A percentile compares a stretch with the other conserved stretches of the same genome.
Conservation (phyloP, 768 basidiomycete genomes). For the Phlebiopsis flavidoalba region DNA sequence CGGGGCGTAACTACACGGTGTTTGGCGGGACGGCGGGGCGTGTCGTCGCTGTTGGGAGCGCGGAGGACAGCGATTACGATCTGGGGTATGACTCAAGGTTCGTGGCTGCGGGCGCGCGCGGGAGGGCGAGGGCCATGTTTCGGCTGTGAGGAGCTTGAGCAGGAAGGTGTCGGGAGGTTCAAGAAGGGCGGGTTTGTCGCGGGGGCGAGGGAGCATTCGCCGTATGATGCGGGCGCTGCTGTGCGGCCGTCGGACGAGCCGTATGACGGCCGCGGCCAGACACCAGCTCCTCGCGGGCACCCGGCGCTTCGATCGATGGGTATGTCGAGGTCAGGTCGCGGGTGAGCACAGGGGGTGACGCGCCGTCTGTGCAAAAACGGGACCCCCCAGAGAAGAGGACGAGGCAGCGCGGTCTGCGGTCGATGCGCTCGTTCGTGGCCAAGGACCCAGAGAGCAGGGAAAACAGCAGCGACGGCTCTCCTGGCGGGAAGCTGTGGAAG, state of each 20-base stretch:
- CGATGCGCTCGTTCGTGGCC: slow-evolving; percentile 9
- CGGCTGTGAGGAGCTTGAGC: slow-evolving; percentile 22
- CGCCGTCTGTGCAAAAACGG: slow-evolving; percentile 6
- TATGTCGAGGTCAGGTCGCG: slow-evolving; percentile 7
- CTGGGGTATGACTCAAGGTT: slow-evolving; percentile 6
- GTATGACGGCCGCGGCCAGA: slow-evolving; percentile 12
- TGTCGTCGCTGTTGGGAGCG: slow-evolving; percentile 39
- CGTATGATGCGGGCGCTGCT: background rate
- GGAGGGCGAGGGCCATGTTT: background rate
- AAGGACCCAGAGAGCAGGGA: slow-evolving; percentile 17
- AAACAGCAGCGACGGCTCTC: slow-evolving; percentile 23
- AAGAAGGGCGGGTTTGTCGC: slow-evolving; percentile 17
- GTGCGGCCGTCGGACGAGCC: slow-evolving; percentile 15
- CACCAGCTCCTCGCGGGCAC: background rate
- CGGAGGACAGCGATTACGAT: slow-evolving; percentile 33
- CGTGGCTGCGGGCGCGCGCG: background rate
- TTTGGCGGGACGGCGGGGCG: slow-evolving; percentile 43
- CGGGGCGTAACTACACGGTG: slow-evolving; percentile 54
- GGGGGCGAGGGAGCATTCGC: slow-evolving; percentile 1
- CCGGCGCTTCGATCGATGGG: slow-evolving; percentile 10
- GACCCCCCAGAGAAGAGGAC: background rate
- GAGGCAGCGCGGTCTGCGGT: slow-evolving; percentile 9
- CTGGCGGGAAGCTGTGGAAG: slow-evolving; percentile 51
- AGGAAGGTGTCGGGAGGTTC: slow-evolving; percentile 35
- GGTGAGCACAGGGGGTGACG: background rate